These are phyloP conservation scores for Arthrobotrys megalospora DNA, from an alignment of 2,329 filamentous ascomycete species.

Conservation along the genomic window DNA sequence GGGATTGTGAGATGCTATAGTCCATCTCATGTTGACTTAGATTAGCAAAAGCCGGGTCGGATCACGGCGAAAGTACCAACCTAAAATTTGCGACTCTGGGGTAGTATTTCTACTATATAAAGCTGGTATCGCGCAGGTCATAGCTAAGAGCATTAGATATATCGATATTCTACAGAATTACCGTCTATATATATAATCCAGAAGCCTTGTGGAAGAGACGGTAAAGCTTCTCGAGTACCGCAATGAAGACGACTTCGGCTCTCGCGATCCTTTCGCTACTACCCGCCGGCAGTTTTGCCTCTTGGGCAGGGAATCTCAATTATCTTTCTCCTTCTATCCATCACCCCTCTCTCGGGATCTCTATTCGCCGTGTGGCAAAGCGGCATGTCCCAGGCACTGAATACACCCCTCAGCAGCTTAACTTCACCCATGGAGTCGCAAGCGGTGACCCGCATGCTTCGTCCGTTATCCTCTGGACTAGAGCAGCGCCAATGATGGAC, in stretches of 20 bases:
- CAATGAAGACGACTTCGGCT: constrained; percentile 13
- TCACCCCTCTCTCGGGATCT: constrained; percentile 76
- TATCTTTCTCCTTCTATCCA: constrained; percentile 77
- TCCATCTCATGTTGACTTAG: neutral
- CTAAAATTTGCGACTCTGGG: neutral
- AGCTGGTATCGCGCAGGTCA: too few relatives aligned
- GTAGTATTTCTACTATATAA: neutral
- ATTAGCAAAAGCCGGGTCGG: neutral
- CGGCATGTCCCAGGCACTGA: constrained; percentile 70
- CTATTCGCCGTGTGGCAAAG: constrained; percentile 75
- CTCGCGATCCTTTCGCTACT: constrained; percentile 4
- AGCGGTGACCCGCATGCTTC: constrained; percentile 69
- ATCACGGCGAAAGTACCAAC: neutral
- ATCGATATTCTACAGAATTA: neutral
- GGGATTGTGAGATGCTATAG: neutral
- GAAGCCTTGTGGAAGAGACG: neutral
- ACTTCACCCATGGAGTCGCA: constrained; percentile 77
- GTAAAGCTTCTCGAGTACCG: constrained; percentile 6
- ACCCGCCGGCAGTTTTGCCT: constrained; percentile 57
- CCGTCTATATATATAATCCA: neutral
- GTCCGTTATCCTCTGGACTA: constrained; percentile 69
- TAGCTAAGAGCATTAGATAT: too few relatives aligned
- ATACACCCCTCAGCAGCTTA: constrained; percentile 70
- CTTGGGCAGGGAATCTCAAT: constrained; percentile 73
- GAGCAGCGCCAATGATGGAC: constrained; percentile 68